Percentiles rank a stretch among this genome's conserved stretches.
Conservation (phyloP, 495 filamentous ascomycete species). For the Penicillium flavigenum region DNA sequence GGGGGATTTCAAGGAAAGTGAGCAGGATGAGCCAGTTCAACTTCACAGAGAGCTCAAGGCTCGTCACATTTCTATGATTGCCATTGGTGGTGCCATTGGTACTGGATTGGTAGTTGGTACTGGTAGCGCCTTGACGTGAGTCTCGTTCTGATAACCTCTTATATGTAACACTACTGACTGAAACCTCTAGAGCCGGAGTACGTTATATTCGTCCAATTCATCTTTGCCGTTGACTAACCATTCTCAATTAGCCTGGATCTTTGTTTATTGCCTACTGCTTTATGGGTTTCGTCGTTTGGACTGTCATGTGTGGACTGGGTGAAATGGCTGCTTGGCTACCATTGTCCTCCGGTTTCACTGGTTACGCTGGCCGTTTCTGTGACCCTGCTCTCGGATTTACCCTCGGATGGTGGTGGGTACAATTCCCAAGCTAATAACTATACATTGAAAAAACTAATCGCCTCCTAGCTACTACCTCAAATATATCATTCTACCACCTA, state of each 20-base stretch:
- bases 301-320: constrained; percentile 64
- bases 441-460: not conserved
- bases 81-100: constrained; percentile 84
- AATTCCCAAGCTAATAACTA: not conserved
- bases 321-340: constrained; percentile 71
- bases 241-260: constrained; percentile 63
- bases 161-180: not conserved
- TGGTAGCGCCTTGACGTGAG: constrained; percentile 30
- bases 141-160: not conserved
- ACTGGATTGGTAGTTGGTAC: constrained; percentile 69
- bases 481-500: constrained; percentile 74
- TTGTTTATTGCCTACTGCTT: constrained; percentile 67
- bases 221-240: constrained; percentile 16
- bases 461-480: constrained; percentile 53
- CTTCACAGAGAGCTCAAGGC: constrained; percentile 70
- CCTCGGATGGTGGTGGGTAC: constrained; percentile 55
- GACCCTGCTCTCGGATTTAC: constrained; percentile 66
- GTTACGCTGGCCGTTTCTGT: constrained; percentile 60
- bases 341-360: constrained; percentile 57
- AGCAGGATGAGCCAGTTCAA: constrained; percentile 22
- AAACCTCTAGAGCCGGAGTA: constrained; percentile 1
- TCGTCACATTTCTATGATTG: constrained; percentile 85
- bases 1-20: not conserved
- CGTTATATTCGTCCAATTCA: not conserved
- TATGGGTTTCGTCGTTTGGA: constrained; percentile 60